A percentile compares a stretch with the other conserved stretches of the same genome.
Evolutionary conservation across 805 yeast genomes (phyloP).

Genomic region (Wickerhamiella allomyrinae): DNA sequence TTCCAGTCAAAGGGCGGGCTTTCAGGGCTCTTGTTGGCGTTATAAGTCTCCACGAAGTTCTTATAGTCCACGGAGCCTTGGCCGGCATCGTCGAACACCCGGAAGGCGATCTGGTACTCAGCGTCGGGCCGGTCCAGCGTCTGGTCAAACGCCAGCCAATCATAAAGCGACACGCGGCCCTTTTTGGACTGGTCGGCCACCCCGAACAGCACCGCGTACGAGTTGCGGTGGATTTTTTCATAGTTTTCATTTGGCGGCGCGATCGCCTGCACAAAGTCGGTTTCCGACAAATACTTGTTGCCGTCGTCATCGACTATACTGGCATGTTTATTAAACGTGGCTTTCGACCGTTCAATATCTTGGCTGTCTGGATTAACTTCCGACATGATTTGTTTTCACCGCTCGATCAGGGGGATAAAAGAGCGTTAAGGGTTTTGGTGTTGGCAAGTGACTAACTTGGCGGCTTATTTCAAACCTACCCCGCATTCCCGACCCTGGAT

Average conservation of each 20-base stretch:
- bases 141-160: slow-evolving; percentile 61
- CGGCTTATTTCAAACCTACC: too few relatives aligned
- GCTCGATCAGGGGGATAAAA: neutral
- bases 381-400: neutral
- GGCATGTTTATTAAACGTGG: slow-evolving; percentile 15
- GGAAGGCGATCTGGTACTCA: slow-evolving; percentile 36
- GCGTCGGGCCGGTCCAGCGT: slow-evolving; percentile 40
- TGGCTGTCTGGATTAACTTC: neutral
- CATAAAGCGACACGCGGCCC: slow-evolving; percentile 54
- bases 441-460: neutral
- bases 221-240: slow-evolving; percentile 39
- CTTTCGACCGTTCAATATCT: slow-evolving; percentile 2
- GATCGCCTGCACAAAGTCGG: slow-evolving; percentile 32
- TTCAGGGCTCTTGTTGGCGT: slow-evolving; percentile 23
- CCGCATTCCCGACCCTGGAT: too few relatives aligned
- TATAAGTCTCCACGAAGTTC: slow-evolving; percentile 28
- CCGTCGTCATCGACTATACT: slow-evolving; percentile 17
- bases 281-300: slow-evolving; percentile 25
- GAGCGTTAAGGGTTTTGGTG: neutral
- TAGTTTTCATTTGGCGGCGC: slow-evolving; percentile 34
- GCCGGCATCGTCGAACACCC: slow-evolving; percentile 30
- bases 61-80: slow-evolving; percentile 27
- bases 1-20: slow-evolving; percentile 32
- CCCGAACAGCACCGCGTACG: slow-evolving; percentile 60
- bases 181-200: slow-evolving; percentile 60